Evolutionary conservation across 768 basidiomycete genomes (phyloP).

Genomic region (Gloeostereum incarnatum): DNA sequence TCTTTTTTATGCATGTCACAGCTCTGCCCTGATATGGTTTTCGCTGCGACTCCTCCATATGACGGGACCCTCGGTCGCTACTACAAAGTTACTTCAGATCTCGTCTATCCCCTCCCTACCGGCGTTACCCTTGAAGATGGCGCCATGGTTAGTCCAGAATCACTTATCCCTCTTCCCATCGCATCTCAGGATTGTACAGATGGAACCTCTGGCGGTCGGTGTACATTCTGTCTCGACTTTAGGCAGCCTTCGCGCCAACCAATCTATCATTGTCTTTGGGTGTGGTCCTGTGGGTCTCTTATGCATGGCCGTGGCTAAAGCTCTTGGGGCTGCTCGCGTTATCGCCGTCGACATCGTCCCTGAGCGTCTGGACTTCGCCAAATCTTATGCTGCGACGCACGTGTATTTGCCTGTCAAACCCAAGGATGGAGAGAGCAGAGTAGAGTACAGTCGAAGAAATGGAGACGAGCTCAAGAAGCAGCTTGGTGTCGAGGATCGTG

Average conservation of each 20-base stretch:
- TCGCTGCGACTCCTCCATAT: conserved; percentile 90
- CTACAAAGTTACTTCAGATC: conserved; percentile 80
- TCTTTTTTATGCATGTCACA: conserved; percentile 16
- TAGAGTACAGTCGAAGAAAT: conserved; percentile 66
- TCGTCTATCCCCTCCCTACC: conserved; percentile 78
- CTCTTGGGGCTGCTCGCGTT: conserved; percentile 77
- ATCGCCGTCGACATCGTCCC: conserved; percentile 78
- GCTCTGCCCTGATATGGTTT: conserved; percentile 81
- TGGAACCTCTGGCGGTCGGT: conserved; percentile 91
- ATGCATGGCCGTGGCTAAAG: conserved; percentile 94
- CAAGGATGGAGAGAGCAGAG: conserved; percentile 55
- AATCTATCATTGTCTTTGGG: conserved; percentile 79
- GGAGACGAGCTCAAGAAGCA: conserved; percentile 55
- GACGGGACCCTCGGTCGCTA: conserved; percentile 86
- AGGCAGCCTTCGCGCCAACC: conserved; percentile 60
- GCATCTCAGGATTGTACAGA: conserved; percentile 30
- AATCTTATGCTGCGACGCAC: conserved; percentile 76
- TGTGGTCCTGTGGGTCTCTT: conserved; percentile 86
- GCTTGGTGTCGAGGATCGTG: conserved; percentile 64
- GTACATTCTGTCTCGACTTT: conserved; percentile 81
- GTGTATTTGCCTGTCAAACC: conserved; percentile 51
- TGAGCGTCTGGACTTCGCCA: conserved; percentile 78
- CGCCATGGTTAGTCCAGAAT: conserved; percentile 57
- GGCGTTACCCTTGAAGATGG: conserved; percentile 87
- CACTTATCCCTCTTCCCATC: background rate